A percentile compares a stretch with the other conserved stretches of the same genome.
Conservation (phyloP, 2,329 filamentous ascomycete genomes). For the Arthroderma sp. region DNA sequence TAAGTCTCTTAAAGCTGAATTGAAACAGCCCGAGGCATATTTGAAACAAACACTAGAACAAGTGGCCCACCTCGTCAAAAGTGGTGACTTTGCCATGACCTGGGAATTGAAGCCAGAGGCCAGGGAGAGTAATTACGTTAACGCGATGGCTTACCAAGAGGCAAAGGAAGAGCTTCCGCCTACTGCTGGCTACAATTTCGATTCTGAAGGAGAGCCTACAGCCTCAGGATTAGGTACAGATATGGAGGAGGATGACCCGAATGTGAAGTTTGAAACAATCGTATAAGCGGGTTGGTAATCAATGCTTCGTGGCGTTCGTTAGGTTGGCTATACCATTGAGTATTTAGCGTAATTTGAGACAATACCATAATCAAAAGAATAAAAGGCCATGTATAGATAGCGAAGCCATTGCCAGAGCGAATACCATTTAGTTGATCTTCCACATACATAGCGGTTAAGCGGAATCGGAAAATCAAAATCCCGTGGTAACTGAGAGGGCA, state of each 20-base stretch:
- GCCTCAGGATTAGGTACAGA: constrained; percentile 41
- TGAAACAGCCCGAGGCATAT: constrained; percentile 86
- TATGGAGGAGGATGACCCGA: constrained; percentile 51
- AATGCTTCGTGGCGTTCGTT: background rate
- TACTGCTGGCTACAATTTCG: constrained; percentile 33
- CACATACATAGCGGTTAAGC: no score
- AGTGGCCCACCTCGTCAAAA: constrained; percentile 69
- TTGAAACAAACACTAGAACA: constrained; percentile 73
- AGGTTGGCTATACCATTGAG: background rate
- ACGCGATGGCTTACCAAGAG: constrained; percentile 27
- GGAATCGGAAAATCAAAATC: no score
- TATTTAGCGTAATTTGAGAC: no score
- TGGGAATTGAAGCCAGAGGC: constrained; percentile 70
- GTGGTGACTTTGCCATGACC: constrained; percentile 69
- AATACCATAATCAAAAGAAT: no score
- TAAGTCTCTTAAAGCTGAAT: constrained; percentile 61
- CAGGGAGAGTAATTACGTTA: constrained; percentile 38
- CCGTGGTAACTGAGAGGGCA: no score
- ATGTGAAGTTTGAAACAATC: constrained; percentile 73
- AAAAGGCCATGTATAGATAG: no score
- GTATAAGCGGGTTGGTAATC: constrained; percentile 16
- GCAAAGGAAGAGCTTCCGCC: constrained; percentile 40
- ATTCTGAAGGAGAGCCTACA: constrained; percentile 38
- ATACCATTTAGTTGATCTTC: no score
- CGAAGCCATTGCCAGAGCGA: no score